Base-by-base conservation (phyloP, 371 early-diverging fungal genomes). In the Funneliformis caledonium region DNA sequence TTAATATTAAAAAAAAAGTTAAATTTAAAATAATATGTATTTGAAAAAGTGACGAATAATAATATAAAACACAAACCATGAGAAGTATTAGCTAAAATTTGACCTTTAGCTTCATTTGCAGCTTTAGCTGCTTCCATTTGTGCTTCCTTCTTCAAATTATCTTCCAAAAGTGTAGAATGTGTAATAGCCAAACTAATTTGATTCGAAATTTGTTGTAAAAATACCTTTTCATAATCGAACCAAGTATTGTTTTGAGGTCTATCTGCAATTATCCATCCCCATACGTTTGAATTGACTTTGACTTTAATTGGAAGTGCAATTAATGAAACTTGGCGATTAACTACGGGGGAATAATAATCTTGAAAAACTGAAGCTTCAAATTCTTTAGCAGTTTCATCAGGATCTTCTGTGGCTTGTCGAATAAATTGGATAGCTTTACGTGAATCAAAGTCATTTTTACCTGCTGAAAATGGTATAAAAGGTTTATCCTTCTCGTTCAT, bases 81-180 rank as follows among this genome's bases (percentile, higher is more conserved):
- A 52, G 85, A 85, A 19, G 86, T 86, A 60, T 86, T 86, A 19
- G 86, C 86, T 45, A 86, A 75, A 62, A 86, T 86, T 82, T 83
- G 85, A 2, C 82, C 81, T 64, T 86, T 86, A 16, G 86, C 85
- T 65, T 84, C 84, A 62, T 82, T 87, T 1, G 87, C 86, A 26
- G 84, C 87, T 69, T 85, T 84, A 0, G 83, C 84, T 8, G 87
- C 84, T 56, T 87, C 87, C 81, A 87, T 85, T 67, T 85, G 85
- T 12, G 85, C 85, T 68, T 86, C 85, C 26, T 83, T 82, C 19
- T 81, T 80, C 67, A 85, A 84, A 61, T 85, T 86, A 81, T 85
- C 65, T 31, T 85, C 84, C 80, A 85, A 82, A 3, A 86, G 68
- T 43, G 64, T 82, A 2, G 85, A 82, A 65, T 86, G 86, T 0